These are phyloP conservation scores for Psilocybe sp. DNA, from an alignment of 768 basidiomycete species.

Conservation along the genomic window DNA sequence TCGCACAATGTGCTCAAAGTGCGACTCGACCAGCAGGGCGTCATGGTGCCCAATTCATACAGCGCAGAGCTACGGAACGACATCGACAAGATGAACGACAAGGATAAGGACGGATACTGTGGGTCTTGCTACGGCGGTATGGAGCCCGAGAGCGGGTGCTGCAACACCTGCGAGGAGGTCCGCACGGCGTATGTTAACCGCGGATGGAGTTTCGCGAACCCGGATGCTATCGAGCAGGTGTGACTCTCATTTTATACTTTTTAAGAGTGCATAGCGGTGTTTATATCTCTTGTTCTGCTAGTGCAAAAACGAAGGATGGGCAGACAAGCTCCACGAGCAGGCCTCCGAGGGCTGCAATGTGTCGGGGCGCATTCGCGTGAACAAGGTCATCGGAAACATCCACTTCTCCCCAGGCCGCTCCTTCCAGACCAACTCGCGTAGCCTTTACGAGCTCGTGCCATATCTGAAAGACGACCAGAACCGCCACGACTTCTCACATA, in stretches of 20 bases:
- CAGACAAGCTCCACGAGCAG: slow-evolving; percentile 89
- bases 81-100: slow-evolving; percentile 71
- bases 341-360: slow-evolving; percentile 94
- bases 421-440: slow-evolving; percentile 83
- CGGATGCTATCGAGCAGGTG: slow-evolving; percentile 91
- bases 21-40: slow-evolving; percentile 62
- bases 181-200: slow-evolving; percentile 84
- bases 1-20: slow-evolving; percentile 88
- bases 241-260: slow-evolving; percentile 19
- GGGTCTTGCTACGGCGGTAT: slow-evolving; percentile 95
- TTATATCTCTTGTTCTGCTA: slow-evolving; percentile 26
- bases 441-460: slow-evolving; percentile 88
- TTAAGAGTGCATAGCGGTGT: background rate
- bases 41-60: slow-evolving; percentile 51
- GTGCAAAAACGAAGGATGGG: slow-evolving; percentile 95
- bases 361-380: slow-evolving; percentile 87
- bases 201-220: slow-evolving; percentile 94
- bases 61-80: slow-evolving; percentile 79
- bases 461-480: slow-evolving; percentile 87
- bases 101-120: slow-evolving; percentile 68
- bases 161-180: slow-evolving; percentile 95
- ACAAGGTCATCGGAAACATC: slow-evolving; percentile 96
- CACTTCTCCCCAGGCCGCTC: slow-evolving; percentile 92
- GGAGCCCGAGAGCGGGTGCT: slow-evolving; percentile 78
- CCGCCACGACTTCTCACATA: slow-evolving; percentile 93